phyloP scores from a whole-genome alignment of 768 basidiomycete species.

The Leccinum subgranulosum region DNA sequence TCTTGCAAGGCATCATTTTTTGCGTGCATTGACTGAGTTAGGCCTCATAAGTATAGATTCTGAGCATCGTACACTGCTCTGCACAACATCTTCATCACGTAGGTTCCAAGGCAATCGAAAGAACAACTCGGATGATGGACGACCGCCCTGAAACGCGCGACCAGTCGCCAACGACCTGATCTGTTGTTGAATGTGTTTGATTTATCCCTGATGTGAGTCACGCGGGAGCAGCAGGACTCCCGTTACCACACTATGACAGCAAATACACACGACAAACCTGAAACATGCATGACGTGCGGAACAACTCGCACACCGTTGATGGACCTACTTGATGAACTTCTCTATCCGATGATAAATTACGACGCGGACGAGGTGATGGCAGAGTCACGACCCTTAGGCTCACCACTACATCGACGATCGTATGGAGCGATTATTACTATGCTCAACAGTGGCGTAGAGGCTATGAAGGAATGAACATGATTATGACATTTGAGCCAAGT shows the following conservation, averaged over 20 bases:
- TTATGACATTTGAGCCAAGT: too few relatives aligned
- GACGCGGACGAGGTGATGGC: too few relatives aligned
- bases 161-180: slow-evolving; percentile 59
- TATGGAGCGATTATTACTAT: too few relatives aligned
- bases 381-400: too few relatives aligned
- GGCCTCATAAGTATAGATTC: slow-evolving; percentile 57
- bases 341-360: too few relatives aligned
- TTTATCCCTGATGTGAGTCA: slow-evolving; percentile 58
- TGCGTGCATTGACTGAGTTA: slow-evolving; percentile 50
- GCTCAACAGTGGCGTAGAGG: too few relatives aligned
- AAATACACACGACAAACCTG: slow-evolving; percentile 49
- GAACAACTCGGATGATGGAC: slow-evolving; percentile 2
- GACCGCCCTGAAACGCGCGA: slow-evolving; percentile 61
- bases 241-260: not conserved
- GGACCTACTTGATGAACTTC: too few relatives aligned
- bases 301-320: slow-evolving; percentile 39
- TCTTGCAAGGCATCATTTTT: too few relatives aligned
- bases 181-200: slow-evolving; percentile 67
- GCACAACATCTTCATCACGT: not conserved
- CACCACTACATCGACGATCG: too few relatives aligned
- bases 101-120: too few relatives aligned
- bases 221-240: not conserved
- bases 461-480: too few relatives aligned
- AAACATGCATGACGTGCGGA: slow-evolving; percentile 77
- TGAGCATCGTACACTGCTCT: slow-evolving; percentile 46